phyloP scores from a whole-genome alignment of 2,329 filamentous ascomycete species.

The Neonectria coccinea region DNA sequence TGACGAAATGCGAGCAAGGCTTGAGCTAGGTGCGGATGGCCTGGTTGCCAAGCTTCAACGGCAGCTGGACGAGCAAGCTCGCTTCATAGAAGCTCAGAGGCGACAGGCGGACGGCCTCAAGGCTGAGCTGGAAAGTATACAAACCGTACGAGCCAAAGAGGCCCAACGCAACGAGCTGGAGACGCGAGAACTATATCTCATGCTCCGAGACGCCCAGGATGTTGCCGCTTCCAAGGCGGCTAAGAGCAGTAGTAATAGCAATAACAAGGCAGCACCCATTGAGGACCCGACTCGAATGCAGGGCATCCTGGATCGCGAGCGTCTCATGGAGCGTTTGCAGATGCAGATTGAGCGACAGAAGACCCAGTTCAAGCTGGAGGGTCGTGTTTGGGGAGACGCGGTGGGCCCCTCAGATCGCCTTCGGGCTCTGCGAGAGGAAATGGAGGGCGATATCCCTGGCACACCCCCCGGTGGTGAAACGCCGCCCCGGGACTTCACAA shows the following conservation, averaged over 20 bases:
- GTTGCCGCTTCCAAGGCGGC: slow-evolving; percentile 87
- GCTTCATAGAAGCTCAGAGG: slow-evolving; percentile 88
- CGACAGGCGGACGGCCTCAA: slow-evolving; percentile 90
- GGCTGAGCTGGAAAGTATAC: slow-evolving; percentile 87
- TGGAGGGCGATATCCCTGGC: slow-evolving; percentile 74
- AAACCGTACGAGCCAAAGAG: slow-evolving; percentile 88
- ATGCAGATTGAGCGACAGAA: slow-evolving; percentile 97
- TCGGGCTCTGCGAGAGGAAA: slow-evolving; percentile 91
- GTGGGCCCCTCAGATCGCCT: slow-evolving; percentile 91
- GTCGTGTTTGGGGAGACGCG: slow-evolving; percentile 86
- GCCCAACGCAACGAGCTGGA: slow-evolving; percentile 95
- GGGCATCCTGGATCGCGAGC: slow-evolving; percentile 92
- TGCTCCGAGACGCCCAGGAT: slow-evolving; percentile 97
- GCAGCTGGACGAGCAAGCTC: slow-evolving; percentile 91
- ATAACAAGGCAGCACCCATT: slow-evolving; percentile 60
- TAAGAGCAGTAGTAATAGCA: slow-evolving; percentile 60
- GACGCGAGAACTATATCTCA: slow-evolving; percentile 95
- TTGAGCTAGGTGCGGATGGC: slow-evolving; percentile 93
- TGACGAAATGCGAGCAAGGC: slow-evolving; percentile 90
- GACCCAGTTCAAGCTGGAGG: slow-evolving; percentile 97
- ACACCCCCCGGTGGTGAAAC: slow-evolving; percentile 62
- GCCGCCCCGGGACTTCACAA: slow-evolving; percentile 73
- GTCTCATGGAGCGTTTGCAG: slow-evolving; percentile 91
- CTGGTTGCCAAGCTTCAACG: slow-evolving; percentile 92
- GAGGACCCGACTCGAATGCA: slow-evolving; percentile 83